A percentile compares a stretch with the other conserved stretches of the same genome.
Conservation (phyloP, 2,329 filamentous ascomycete genomes). For the Sclerotiophoma versabilis region DNA sequence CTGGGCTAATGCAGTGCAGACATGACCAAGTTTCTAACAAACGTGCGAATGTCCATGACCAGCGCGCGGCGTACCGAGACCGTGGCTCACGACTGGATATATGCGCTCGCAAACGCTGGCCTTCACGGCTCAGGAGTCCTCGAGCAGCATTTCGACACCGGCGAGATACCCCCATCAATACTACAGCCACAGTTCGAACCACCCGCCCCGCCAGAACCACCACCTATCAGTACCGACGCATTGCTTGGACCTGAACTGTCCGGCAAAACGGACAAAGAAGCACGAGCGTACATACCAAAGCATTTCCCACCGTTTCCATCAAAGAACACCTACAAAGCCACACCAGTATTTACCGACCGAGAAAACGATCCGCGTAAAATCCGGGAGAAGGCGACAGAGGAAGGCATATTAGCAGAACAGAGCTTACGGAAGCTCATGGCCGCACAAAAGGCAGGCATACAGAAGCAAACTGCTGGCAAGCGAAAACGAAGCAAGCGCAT, state of each 20-base stretch:
- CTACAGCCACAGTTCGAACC: slow-evolving; percentile 52
- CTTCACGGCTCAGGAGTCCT: slow-evolving; percentile 51
- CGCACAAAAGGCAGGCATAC: slow-evolving; percentile 56
- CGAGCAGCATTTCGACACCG: slow-evolving; percentile 51
- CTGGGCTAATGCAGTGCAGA: slow-evolving; percentile 50
- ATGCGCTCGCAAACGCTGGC: slow-evolving; percentile 55
- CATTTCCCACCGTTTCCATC: slow-evolving; percentile 70
- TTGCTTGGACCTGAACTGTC: slow-evolving; percentile 62
- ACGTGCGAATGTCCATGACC: slow-evolving; percentile 65
- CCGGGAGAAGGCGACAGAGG: slow-evolving; percentile 68
- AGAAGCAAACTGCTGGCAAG: slow-evolving; percentile 44
- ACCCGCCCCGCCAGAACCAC: slow-evolving; percentile 49
- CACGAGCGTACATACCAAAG: slow-evolving; percentile 62
- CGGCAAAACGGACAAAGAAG: slow-evolving; percentile 55
- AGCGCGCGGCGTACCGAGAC: slow-evolving; percentile 62
- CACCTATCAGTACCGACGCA: slow-evolving; percentile 54
- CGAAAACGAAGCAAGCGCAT: slow-evolving; percentile 51
- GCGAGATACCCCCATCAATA: slow-evolving; percentile 45
- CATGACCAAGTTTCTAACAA: slow-evolving; percentile 61
- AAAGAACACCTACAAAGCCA: slow-evolving; percentile 68
- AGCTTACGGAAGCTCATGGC: slow-evolving; percentile 66
- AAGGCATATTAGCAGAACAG: slow-evolving; percentile 70
- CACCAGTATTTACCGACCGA: slow-evolving; percentile 64
- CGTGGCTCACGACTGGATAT: slow-evolving; percentile 66
- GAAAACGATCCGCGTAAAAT: slow-evolving; percentile 67